Conservation (phyloP, 2,329 filamentous ascomycete species). For the Colletotrichum sp. region DNA sequence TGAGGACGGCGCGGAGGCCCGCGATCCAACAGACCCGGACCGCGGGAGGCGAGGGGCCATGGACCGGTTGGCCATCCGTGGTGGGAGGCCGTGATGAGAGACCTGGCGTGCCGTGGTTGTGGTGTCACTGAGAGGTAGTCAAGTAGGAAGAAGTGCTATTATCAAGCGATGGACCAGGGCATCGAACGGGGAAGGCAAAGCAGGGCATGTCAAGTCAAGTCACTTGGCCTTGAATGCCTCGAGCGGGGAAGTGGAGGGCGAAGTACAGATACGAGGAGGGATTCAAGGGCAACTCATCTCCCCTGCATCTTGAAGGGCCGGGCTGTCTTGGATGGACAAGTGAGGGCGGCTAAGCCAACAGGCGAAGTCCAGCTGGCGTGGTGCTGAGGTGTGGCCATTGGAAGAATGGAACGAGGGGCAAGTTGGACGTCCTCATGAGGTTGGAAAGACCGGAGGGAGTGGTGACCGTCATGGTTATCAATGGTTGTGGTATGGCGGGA, state of each 20-base stretch:
- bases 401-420: not conserved
- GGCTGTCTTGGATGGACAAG: not conserved
- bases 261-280: constrained; percentile 4
- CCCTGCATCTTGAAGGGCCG: not conserved
- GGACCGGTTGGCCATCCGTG: constrained; percentile 6
- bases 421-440: not conserved
- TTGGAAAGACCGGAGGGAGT: not conserved
- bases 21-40: not conserved
- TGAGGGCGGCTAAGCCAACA: constrained; percentile 8
- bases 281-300: not conserved
- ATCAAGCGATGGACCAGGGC: not conserved
- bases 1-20: constrained; percentile 1
- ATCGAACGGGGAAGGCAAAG: not conserved
- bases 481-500: not conserved
- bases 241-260: not conserved
- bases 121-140: not conserved
- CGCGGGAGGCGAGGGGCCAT: not conserved
- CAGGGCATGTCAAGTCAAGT: not conserved
- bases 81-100: not conserved
- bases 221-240: not conserved
- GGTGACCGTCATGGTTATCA: not conserved
- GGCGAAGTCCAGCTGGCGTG: not conserved
- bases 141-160: not conserved
- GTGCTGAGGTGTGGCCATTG: not conserved
- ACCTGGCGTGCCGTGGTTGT: constrained; percentile 12